These are phyloP conservation scores for Penicillium sp. DNA, from an alignment of 2,329 filamentous ascomycete genomes.

Conservation along the genomic window DNA sequence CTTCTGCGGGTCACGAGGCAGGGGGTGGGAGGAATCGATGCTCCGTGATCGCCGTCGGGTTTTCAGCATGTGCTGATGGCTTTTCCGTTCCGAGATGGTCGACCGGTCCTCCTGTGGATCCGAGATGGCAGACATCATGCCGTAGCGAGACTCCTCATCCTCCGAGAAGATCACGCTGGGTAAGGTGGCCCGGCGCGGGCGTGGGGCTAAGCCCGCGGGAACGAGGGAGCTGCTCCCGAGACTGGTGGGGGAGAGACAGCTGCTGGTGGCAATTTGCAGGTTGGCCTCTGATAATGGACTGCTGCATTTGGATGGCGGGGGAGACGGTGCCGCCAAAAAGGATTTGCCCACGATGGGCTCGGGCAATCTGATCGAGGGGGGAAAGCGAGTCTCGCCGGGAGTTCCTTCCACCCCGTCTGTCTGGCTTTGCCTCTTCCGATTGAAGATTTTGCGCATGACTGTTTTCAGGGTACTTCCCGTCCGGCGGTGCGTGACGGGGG, in stretches of 20 bases:
- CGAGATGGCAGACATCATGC: conserved; percentile 21
- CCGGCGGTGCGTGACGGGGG: conserved; percentile 30
- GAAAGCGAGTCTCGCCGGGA: conserved; percentile 16
- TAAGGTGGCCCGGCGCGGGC: conserved; percentile 38
- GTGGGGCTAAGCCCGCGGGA: conserved; percentile 18
- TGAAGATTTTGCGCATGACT: conserved; percentile 43
- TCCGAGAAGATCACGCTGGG: conserved; percentile 42
- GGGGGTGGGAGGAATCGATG: conserved; percentile 35
- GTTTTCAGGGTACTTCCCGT: conserved; percentile 39
- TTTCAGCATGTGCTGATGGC: conserved; percentile 19
- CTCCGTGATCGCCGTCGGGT: conserved; percentile 42
- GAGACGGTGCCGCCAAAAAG: conserved; percentile 20
- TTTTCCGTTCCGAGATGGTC: conserved; percentile 12
- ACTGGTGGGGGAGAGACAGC: conserved; percentile 16
- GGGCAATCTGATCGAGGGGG: conserved; percentile 8
- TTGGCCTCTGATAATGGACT: conserved; percentile 20
- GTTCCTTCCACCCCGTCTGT: conserved; percentile 25
- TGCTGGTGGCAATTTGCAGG: conserved; percentile 9
- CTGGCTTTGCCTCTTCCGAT: conserved; percentile 33
- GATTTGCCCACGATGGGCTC: conserved; percentile 14
- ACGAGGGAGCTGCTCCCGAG: conserved; percentile 17
- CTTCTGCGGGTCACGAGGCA: conserved; percentile 33
- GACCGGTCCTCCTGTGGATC: conserved; percentile 19
- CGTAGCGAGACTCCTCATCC: conserved; percentile 33
- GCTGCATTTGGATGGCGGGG: conserved; percentile 20